Evolutionary conservation across 345 rosid genomes (phyloP).

Genomic region (Iberis pinnata): DNA sequence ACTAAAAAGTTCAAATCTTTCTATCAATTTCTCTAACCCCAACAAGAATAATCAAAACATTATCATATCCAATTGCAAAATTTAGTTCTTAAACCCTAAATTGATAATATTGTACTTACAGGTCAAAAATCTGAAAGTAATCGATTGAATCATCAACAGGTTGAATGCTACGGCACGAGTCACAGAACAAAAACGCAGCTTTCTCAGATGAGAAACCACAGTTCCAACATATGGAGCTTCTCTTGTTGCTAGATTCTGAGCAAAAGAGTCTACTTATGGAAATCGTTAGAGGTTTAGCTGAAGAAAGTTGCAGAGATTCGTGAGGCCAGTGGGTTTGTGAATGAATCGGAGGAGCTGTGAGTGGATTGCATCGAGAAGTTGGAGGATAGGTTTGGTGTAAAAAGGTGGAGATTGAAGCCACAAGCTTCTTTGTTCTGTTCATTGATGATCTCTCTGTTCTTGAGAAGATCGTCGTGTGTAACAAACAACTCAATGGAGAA

Average conservation of each 20-base stretch:
- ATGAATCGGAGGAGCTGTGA: neutral
- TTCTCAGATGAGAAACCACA: constrained; percentile 38
- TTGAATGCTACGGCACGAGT: constrained; percentile 66
- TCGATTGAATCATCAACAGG: constrained; percentile 68
- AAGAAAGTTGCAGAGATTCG: constrained; percentile 20
- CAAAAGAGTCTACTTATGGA: constrained; percentile 30
- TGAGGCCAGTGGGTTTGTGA: constrained; percentile 17
- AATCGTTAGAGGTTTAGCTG: neutral
- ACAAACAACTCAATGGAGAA: no score
- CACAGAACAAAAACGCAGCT: constrained; percentile 56
- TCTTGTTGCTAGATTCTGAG: constrained; percentile 29
- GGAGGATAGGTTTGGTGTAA: constrained; percentile 24
- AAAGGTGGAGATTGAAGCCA: constrained; percentile 32
- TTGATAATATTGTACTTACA: constrained; percentile 41
- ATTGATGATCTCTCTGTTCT: constrained; percentile 21
- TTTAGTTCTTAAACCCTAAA: no score
- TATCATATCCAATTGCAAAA: no score
- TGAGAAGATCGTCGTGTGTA: neutral
- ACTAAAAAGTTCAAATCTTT: constrained; percentile 8
- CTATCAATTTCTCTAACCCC: neutral
- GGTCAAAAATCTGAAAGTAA: constrained; percentile 70
- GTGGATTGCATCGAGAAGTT: constrained; percentile 5
- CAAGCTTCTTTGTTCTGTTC: constrained; percentile 39
- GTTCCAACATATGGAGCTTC: constrained; percentile 55
- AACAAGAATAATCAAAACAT: neutral